Percentiles rank a stretch among this genome's conserved stretches.
phyloP scores from a whole-genome alignment of 192 early-diverging fungal genomes.

The Lunasporangiospora selenospora region DNA sequence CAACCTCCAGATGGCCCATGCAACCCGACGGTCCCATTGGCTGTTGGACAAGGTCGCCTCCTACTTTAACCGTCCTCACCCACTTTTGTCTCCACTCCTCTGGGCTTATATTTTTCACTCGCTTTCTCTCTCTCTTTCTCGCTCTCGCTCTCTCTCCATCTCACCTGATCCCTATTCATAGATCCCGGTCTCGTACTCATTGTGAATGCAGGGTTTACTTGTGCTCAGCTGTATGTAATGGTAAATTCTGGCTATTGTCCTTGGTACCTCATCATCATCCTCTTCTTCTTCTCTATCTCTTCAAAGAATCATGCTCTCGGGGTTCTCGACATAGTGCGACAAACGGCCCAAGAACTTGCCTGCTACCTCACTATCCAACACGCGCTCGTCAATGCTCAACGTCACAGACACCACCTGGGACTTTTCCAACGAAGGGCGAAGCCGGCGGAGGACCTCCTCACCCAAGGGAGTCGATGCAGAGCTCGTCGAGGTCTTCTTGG shows the following conservation, averaged over 20 bases:
- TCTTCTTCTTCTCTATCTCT: background rate
- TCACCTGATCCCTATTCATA: background rate
- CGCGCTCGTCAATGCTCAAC: conserved; percentile 54
- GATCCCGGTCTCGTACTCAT: background rate
- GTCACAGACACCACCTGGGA: conserved; percentile 53
- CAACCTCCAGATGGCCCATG: too few relatives aligned
- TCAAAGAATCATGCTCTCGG: conserved; percentile 53
- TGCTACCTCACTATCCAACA: conserved; percentile 50
- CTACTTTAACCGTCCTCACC: too few relatives aligned
- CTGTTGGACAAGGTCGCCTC: too few relatives aligned
- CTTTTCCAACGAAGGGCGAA: conserved; percentile 30
- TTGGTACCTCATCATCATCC: background rate
- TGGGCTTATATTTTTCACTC: too few relatives aligned
- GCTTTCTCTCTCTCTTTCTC: too few relatives aligned
- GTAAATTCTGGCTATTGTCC: too few relatives aligned
- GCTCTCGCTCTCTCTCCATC: too few relatives aligned
- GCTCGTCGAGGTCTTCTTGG: conserved; percentile 36
- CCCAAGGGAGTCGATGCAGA: conserved; percentile 33
- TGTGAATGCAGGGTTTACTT: background rate
- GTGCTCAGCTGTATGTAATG: background rate
- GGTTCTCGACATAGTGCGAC: conserved; percentile 59
- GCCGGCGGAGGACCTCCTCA: conserved; percentile 39
- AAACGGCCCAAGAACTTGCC: conserved; percentile 54
- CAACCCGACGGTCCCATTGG: too few relatives aligned
- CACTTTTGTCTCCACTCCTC: too few relatives aligned